phyloP scores from a whole-genome alignment of 345 rosid genomes.

The Aegle marmelos region DNA sequence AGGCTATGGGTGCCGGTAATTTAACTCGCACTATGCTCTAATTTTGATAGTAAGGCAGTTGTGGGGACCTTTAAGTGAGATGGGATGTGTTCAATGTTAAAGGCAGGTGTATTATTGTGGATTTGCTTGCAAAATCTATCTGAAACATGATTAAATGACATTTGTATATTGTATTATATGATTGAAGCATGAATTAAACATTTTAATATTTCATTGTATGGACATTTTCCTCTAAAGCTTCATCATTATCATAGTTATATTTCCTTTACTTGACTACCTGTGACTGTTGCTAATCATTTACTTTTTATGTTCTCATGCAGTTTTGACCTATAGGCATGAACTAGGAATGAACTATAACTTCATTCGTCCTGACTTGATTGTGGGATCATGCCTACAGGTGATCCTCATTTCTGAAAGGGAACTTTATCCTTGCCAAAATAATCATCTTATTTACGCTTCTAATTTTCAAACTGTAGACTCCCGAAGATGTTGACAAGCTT shows the following conservation, averaged over 20 bases:
- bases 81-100: not conserved
- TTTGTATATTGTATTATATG: not conserved
- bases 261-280: not conserved
- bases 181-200: not conserved
- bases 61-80: not conserved
- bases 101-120: not conserved
- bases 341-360: constrained; percentile 91
- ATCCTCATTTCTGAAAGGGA: constrained; percentile 13
- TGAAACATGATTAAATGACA: not conserved
- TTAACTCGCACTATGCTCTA: constrained; percentile 7
- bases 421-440: not conserved
- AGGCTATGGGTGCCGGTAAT: constrained; percentile 98
- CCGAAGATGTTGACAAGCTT: constrained; percentile 84
- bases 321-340: constrained; percentile 90
- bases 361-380: constrained; percentile 80
- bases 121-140: not conserved
- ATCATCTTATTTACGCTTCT: constrained; percentile 4
- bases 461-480: constrained; percentile 44
- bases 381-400: constrained; percentile 98
- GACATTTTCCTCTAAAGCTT: not conserved
- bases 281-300: constrained; percentile 17
- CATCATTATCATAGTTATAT: not conserved
- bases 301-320: constrained; percentile 43
- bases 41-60: not conserved
- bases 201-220: not conserved